These are phyloP conservation scores for Turnera subulata DNA, from an alignment of 345 rosid species.

Conservation along the genomic window DNA sequence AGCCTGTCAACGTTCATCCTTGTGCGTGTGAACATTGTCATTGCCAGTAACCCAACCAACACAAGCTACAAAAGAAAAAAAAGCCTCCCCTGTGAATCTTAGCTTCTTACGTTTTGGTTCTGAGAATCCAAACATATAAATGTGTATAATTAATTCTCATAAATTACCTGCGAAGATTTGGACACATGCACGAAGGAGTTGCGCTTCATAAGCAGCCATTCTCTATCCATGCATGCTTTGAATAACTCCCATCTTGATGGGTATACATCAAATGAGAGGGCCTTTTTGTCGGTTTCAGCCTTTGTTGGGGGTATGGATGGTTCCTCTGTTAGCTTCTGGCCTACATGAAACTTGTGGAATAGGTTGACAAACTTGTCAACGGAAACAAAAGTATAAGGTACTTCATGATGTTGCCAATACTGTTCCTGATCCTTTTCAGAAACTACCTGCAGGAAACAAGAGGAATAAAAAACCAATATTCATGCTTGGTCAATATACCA, in stretches of 20 bases:
- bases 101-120: too few relatives aligned
- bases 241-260: slow-evolving; percentile 52
- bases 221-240: slow-evolving; percentile 61
- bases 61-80: slow-evolving; percentile 34
- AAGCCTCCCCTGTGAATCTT: too few relatives aligned
- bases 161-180: slow-evolving; percentile 8
- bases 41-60: slow-evolving; percentile 26
- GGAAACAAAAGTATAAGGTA: neutral
- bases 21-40: slow-evolving; percentile 37
- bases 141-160: neutral
- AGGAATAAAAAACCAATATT: neutral
- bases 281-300: slow-evolving; percentile 29
- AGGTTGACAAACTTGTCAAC: slow-evolving; percentile 2
- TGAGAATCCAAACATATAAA: too few relatives aligned
- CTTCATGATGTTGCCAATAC: neutral
- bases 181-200: slow-evolving; percentile 40
- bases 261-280: slow-evolving; percentile 43
- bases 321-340: slow-evolving; percentile 35
- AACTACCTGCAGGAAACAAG: neutral
- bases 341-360: slow-evolving; percentile 38
- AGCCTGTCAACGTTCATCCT: slow-evolving; percentile 27
- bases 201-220: slow-evolving; percentile 53
- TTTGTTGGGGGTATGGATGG: slow-evolving; percentile 37
- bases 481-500: neutral
- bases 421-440: slow-evolving; percentile 5